Base-by-base conservation (phyloP, 352 stramenopile genomes). In the Phytophthora citrophthora region DNA sequence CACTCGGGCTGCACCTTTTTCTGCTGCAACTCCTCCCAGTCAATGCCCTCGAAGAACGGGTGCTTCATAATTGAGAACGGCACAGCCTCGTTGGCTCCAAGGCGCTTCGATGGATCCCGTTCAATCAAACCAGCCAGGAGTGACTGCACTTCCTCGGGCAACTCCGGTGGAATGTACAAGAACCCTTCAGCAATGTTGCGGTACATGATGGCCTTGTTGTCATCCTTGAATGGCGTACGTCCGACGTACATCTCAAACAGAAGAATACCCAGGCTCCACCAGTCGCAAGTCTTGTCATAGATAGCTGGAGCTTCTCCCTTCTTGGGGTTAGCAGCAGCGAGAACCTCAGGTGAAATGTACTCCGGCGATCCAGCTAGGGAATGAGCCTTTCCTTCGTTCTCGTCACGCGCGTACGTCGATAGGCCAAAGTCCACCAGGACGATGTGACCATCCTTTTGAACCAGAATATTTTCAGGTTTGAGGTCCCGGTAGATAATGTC, bases 321-420 rank as follows among this genome's bases (percentile, higher is more conserved):
- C 54, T 82, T 79, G 6, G 76, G 68, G 16, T 86, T 77, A 0
- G 83, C 81, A 13, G 84, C 86, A 5, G 76, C 77, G 2, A 95
- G 76, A 54, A 98, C 93, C 64, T 98, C 93, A 5, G 93, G 93
- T 5, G 92, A 87, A 60, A 98, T 97, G 70, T 98, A 98, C 62
- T 98, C 88, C 0, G 88, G 87, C 2, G 85, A 94, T 0, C 88
- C 88, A 13, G 86, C 86, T 0, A 96, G 76, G 18, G 86, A 94
- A 49, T 89, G 80, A 9, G 78, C 75, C 62, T 90, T 92, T n/a
- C 63, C 63, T 18, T 80, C 63, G 12, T 68, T 70, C 5, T 63
- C 68, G 52, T 89, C 77, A n/a, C 62, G 66, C 31, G 71, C 77
- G 47, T 91, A 90, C 13, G 92, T 97, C 16, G 85, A 94, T 8